A percentile compares a stretch with the other conserved stretches of the same genome.
These are phyloP conservation scores for Vinca major DNA, from an alignment of 305 asterid species.

Conservation along the genomic window DNA sequence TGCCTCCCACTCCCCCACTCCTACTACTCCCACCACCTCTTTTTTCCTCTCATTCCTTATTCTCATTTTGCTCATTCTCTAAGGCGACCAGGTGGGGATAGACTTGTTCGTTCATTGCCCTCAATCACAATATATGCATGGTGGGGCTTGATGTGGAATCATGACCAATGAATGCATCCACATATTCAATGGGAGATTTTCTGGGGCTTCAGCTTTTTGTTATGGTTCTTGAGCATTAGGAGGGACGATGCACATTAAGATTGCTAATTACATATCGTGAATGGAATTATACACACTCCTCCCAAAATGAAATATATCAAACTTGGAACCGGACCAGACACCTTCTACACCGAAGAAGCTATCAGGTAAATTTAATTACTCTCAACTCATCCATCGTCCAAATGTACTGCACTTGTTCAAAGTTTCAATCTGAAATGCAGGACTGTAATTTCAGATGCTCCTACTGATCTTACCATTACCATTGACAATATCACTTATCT, in stretches of 20 bases:
- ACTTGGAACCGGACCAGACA: conserved; percentile 67
- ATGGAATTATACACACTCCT: conserved; percentile 2
- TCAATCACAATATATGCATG: too few relatives aligned
- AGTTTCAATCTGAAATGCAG: conserved; percentile 17
- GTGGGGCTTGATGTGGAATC: too few relatives aligned
- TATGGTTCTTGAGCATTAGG: neutral
- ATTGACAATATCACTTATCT: conserved; percentile 47
- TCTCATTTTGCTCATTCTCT: too few relatives aligned
- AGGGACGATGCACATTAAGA: conserved; percentile 1
- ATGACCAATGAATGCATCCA: too few relatives aligned
- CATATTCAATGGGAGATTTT: neutral
- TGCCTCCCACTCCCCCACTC: too few relatives aligned
- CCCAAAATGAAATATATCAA: conserved; percentile 70
- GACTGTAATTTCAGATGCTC: conserved; percentile 27
- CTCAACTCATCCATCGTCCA: too few relatives aligned
- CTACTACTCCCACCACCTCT: too few relatives aligned
- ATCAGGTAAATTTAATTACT: conserved; percentile 36
- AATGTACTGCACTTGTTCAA: neutral
- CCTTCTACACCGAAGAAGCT: conserved; percentile 66
- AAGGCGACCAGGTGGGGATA: too few relatives aligned
- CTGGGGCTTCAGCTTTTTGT: neutral
- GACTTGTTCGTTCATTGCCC: too few relatives aligned
- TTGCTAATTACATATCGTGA: neutral
- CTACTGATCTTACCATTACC: conserved; percentile 52
- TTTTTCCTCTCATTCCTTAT: too few relatives aligned